Base-by-base conservation (phyloP, 2,329 filamentous ascomycete genomes). In the Grosmannia clavigera region DNA sequence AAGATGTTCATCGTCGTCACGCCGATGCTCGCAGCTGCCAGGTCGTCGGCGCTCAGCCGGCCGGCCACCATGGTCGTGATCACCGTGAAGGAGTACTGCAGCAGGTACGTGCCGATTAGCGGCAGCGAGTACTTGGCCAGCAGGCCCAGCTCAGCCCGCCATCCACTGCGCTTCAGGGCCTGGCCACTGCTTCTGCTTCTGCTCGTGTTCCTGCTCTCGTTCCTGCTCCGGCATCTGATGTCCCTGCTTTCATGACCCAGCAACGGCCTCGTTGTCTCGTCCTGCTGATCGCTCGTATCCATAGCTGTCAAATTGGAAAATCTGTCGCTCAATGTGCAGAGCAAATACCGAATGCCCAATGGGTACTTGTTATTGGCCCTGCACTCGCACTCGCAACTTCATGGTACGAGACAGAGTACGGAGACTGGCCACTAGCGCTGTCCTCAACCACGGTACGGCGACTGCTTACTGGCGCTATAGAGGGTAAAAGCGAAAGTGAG, bases 101-200 rank as follows among this genome's bases (percentile, higher is more conserved):
- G 73, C 38, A 84, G 58, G 67, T 84, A 85, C 1, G 82, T 84
- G 27, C 81, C 67, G 65, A 83, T 77, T 51, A 85, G 70, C 0
- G 81, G 79, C 27, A 73, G 71, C 0, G 81, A 77, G 67, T 83
- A 84, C 67, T 76, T 76, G 38, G 73, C 71, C 40, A 90, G 72
- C 2, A 85, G 83, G 68, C 84, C 85, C 11, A 82, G 75, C 73
- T 90, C 87, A 60, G 86, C 78, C 65, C 82, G 79, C 85, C 86
- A 89, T 16, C 27, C n/a, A 29, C 25, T 12, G 16, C 25, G 12
- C 14, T 40, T 14, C 38, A 14, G 38, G 12, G 11, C 57, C 12
- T 19, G 84, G 86, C 5, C 19, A 4, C 16, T 46, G 43, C 43
- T n/a, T 6, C 14, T 46, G 16, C 43, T 19, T 12, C 14, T 46